These are phyloP conservation scores for Phaffomyces antillensis DNA, from an alignment of 805 yeast species.

Conservation along the genomic window DNA sequence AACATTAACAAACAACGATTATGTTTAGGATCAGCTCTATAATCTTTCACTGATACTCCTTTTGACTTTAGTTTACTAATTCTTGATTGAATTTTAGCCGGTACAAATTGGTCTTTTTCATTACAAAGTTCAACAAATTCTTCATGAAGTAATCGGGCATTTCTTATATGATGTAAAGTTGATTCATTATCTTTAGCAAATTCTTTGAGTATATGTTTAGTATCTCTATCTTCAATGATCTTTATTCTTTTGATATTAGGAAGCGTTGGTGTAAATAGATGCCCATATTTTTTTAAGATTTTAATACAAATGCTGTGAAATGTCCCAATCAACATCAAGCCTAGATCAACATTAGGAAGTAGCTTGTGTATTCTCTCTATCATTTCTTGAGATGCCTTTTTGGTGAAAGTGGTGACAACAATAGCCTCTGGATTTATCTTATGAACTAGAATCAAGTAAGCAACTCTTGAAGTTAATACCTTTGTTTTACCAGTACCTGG, in stretches of 20 bases:
- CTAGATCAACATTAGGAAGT: constrained; percentile 28
- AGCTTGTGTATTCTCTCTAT: constrained; percentile 44
- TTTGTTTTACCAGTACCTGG: constrained; percentile 79
- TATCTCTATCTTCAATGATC: constrained; percentile 48
- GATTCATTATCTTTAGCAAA: constrained; percentile 21
- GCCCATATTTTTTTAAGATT: constrained; percentile 50
- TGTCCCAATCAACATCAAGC: constrained; percentile 68
- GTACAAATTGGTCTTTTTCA: neutral
- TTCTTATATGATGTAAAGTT: too few relatives aligned
- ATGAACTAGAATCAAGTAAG: constrained; percentile 48
- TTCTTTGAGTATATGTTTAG: constrained; percentile 29
- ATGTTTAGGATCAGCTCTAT: constrained; percentile 22
- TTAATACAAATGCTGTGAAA: constrained; percentile 78
- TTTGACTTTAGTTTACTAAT: constrained; percentile 52
- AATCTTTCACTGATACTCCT: constrained; percentile 40
- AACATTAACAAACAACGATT: constrained; percentile 30
- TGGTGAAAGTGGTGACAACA: constrained; percentile 87
- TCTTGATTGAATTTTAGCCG: constrained; percentile 5
- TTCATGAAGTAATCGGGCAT: too few relatives aligned
- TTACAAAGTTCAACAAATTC: too few relatives aligned
- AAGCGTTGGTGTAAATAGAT: constrained; percentile 32
- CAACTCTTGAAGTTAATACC: constrained; percentile 74
- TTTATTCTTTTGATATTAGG: constrained; percentile 39
- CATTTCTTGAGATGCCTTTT: constrained; percentile 88
- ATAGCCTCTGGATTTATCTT: constrained; percentile 53